A percentile compares a stretch with the other conserved stretches of the same genome.
Evolutionary conservation across 2,329 filamentous ascomycete species (phyloP).

Genomic region (Colletotrichum godetiae): DNA sequence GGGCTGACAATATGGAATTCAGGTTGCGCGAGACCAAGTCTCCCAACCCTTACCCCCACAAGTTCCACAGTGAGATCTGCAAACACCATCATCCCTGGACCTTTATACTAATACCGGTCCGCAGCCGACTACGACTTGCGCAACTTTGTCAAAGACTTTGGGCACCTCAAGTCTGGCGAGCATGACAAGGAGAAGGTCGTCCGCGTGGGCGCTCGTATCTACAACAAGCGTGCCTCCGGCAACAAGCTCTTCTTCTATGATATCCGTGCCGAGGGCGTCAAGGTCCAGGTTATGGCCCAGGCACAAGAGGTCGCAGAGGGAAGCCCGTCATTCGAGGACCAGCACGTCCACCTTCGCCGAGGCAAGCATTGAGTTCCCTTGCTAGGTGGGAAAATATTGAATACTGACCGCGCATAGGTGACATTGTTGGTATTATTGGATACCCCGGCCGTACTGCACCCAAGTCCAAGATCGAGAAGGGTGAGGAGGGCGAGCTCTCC

Average conservation of each 20-base stretch:
- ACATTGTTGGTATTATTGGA: constrained; percentile 90
- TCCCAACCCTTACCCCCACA: constrained; percentile 92
- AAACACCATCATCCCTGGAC: background rate
- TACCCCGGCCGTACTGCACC: constrained; percentile 85
- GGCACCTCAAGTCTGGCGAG: constrained; percentile 89
- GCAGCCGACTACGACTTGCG: constrained; percentile 85
- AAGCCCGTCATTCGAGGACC: constrained; percentile 78
- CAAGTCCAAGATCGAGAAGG: constrained; percentile 83
- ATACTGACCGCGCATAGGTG: constrained; percentile 56
- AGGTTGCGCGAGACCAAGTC: constrained; percentile 75
- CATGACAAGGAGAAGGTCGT: constrained; percentile 79
- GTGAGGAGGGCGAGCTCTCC: constrained; percentile 89
- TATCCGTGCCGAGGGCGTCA: constrained; percentile 71
- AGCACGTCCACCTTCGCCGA: constrained; percentile 89
- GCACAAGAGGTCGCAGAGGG: constrained; percentile 79
- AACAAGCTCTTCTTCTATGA: constrained; percentile 94
- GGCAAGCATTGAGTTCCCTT: constrained; percentile 47
- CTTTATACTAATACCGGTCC: constrained; percentile 49
- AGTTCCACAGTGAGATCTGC: constrained; percentile 49
- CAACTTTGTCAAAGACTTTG: constrained; percentile 83
- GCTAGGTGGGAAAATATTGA: background rate
- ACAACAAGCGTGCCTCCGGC: constrained; percentile 85
- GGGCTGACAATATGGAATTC: constrained; percentile 49
- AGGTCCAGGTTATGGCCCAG: constrained; percentile 94
- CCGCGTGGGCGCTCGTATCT: constrained; percentile 86